These are phyloP conservation scores for Canavalia ensiformis DNA, from an alignment of 306 rosid species.

Conservation along the genomic window DNA sequence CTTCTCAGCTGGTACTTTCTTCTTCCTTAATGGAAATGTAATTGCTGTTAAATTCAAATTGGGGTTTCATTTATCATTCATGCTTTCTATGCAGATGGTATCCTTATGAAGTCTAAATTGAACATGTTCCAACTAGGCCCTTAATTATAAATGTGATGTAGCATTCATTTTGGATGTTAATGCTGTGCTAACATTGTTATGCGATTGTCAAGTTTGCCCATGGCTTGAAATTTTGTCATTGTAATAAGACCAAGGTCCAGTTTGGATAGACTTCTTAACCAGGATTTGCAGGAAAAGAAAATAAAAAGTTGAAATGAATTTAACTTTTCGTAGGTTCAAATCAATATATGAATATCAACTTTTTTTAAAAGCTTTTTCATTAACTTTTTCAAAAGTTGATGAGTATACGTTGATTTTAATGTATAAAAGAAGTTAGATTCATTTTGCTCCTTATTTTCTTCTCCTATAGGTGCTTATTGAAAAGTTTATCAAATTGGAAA, in stretches of 20 bases:
- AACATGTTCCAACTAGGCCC: neutral
- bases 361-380: no score
- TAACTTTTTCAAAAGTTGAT: no score
- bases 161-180: neutral
- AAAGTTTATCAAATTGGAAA: neutral
- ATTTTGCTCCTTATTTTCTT: no score
- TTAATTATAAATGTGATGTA: neutral
- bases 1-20: slow-evolving; percentile 85
- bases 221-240: slow-evolving; percentile 2
- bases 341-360: no score
- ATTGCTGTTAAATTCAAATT: slow-evolving; percentile 8
- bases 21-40: neutral
- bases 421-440: no score
- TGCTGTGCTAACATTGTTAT: neutral
- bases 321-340: no score
- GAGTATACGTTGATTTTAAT: no score
- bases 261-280: no score
- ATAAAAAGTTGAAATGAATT: no score
- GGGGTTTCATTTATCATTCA: neutral
- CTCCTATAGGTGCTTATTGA: no score
- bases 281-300: no score
- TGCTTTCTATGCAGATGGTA: neutral
- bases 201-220: neutral
- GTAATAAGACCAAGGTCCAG: neutral
- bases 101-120: slow-evolving; percentile 1